Evolutionary conservation across 1,284 basidiomycete genomes (phyloP).

Genomic region (Melanopsichium pennsylvanicum): DNA sequence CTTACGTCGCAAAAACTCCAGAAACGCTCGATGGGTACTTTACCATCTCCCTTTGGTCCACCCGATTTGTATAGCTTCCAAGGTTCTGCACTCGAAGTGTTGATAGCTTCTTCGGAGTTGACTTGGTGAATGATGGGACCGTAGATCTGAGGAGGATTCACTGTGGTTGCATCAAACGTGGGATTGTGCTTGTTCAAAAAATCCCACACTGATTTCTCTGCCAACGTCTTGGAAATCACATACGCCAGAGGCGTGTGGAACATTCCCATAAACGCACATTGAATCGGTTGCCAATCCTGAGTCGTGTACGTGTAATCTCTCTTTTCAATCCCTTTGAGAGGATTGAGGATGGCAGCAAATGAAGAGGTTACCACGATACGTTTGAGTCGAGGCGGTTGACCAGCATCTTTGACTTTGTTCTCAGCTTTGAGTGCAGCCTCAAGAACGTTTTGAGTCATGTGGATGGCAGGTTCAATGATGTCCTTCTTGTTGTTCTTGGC

Average conservation of each 20-base stretch:
- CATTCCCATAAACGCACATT: slow-evolving; percentile 16
- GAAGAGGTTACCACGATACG: slow-evolving; percentile 45
- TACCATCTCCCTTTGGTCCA: slow-evolving; percentile 29
- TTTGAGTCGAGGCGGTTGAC: slow-evolving; percentile 19
- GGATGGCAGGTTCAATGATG: slow-evolving; percentile 38
- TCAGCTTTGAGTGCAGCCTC: slow-evolving; percentile 37
- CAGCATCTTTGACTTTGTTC: slow-evolving; percentile 15
- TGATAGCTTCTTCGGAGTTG: slow-evolving; percentile 33
- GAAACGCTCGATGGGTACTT: slow-evolving; percentile 29
- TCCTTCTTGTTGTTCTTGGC: slow-evolving; percentile 34
- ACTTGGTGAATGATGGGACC: slow-evolving; percentile 49
- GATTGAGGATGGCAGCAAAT: slow-evolving; percentile 39
- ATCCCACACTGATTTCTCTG: slow-evolving; percentile 65
- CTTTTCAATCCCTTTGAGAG: slow-evolving; percentile 37
- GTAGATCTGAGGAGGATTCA: slow-evolving; percentile 53
- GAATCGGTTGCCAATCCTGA: slow-evolving; percentile 42
- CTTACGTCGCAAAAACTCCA: slow-evolving; percentile 40
- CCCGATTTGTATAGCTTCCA: slow-evolving; percentile 45
- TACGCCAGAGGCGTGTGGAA: slow-evolving; percentile 57
- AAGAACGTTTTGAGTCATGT: slow-evolving; percentile 45
- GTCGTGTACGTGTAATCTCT: slow-evolving; percentile 43
- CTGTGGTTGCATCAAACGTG: slow-evolving; percentile 37
- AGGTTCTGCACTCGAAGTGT: slow-evolving; percentile 25
- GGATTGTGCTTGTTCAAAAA: slow-evolving; percentile 61
- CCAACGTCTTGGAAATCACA: slow-evolving; percentile 64